Evolutionary conservation across 2,329 filamentous ascomycete genomes (phyloP).

Genomic region (Sporothrix pallida): DNA sequence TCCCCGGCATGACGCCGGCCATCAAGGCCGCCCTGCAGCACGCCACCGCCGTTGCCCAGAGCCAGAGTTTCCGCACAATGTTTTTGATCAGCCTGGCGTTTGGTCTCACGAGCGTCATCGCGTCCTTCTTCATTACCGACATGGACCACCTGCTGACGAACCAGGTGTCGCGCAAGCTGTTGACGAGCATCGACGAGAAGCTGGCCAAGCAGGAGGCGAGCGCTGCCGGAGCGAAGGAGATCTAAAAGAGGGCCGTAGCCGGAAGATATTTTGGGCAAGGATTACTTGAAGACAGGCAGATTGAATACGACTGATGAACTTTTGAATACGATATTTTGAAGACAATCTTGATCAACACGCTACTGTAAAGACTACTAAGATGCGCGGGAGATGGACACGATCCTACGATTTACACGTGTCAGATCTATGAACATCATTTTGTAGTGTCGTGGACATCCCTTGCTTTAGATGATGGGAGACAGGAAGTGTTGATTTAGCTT

Average conservation of each 20-base stretch:
- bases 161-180: conserved; percentile 22
- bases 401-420: neutral
- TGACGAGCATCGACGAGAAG: conserved; percentile 17
- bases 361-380: neutral
- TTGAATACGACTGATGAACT: neutral
- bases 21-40: conserved; percentile 9
- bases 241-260: neutral
- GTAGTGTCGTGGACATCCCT: neutral
- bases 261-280: neutral
- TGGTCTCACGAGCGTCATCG: conserved; percentile 22
- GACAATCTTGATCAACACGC: neutral
- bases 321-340: neutral
- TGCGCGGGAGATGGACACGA: conserved; percentile 3
- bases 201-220: neutral
- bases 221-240: neutral
- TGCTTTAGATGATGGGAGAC: neutral
- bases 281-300: neutral
- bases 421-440: neutral
- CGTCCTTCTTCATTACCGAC: conserved; percentile 11
- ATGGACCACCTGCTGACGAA: conserved; percentile 19
- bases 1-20: neutral
- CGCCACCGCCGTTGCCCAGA: conserved; percentile 11
- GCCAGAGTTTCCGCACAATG: conserved; percentile 26
- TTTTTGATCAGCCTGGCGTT: conserved; percentile 29
- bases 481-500: neutral